phyloP scores from a whole-genome alignment of 1,139 yeast genomes.

The Candida mesenterica region DNA sequence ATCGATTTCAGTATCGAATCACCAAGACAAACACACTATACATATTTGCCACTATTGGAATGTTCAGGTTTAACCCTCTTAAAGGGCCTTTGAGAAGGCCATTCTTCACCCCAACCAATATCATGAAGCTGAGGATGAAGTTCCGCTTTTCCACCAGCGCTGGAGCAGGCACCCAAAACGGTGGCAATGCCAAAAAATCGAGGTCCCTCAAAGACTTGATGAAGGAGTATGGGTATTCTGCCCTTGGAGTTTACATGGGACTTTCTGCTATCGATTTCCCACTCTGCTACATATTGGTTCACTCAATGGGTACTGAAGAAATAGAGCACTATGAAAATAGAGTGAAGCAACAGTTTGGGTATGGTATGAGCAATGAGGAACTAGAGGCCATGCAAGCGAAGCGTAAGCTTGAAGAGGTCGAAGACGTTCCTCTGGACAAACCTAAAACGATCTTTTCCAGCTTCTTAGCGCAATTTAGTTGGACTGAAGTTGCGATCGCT shows the following conservation, averaged over 20 bases:
- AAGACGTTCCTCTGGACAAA: slow-evolving; percentile 17
- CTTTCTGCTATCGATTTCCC: slow-evolving; percentile 78
- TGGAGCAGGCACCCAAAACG: slow-evolving; percentile 12
- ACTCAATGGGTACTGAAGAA: slow-evolving; percentile 79
- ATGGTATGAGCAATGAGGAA: slow-evolving; percentile 46
- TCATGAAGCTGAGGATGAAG: background rate
- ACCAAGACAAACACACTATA: background rate
- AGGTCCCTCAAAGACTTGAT: slow-evolving; percentile 66
- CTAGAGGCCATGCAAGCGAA: slow-evolving; percentile 26
- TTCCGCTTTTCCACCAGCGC: slow-evolving; percentile 24
- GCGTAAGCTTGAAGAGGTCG: slow-evolving; percentile 24
- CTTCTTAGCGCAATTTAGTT: slow-evolving; percentile 46
- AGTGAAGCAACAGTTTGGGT: slow-evolving; percentile 59
- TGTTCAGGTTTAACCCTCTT: slow-evolving; percentile 11
- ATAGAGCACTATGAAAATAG: slow-evolving; percentile 65
- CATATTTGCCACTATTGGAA: background rate
- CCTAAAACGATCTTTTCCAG: slow-evolving; percentile 12
- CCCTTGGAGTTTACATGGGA: slow-evolving; percentile 78
- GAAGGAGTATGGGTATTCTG: slow-evolving; percentile 88
- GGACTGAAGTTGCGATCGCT: slow-evolving; percentile 80
- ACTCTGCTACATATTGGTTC: slow-evolving; percentile 76
- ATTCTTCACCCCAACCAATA: slow-evolving; percentile 1
- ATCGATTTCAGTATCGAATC: background rate
- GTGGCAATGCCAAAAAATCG: slow-evolving; percentile 24
- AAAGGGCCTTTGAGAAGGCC: slow-evolving; percentile 5